Percentiles rank a stretch among this genome's conserved stretches.
Evolutionary conservation across 2,329 filamentous ascomycete genomes (phyloP).

Genomic region (Pseudomassariella vexata): DNA sequence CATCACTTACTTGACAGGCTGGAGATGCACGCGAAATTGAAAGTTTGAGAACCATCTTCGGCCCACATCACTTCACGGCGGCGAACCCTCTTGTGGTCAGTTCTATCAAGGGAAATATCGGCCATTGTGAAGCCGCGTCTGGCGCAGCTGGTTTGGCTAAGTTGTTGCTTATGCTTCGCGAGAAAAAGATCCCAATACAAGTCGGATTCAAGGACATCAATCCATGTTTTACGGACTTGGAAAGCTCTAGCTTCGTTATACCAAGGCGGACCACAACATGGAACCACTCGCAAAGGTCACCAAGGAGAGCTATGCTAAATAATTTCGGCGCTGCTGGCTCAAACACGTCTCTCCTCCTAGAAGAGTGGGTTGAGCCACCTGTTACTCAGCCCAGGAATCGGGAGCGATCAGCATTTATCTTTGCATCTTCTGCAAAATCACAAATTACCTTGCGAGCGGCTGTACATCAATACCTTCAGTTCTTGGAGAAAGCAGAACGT

Average conservation of each 20-base stretch:
- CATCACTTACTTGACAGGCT: constrained; percentile 7
- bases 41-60: constrained; percentile 7
- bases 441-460: constrained; percentile 7
- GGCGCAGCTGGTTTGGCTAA: constrained; percentile 12
- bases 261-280: constrained; percentile 4
- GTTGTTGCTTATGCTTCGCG: constrained; percentile 11
- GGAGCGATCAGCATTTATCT: constrained; percentile 6
- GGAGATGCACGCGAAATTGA: constrained; percentile 10
- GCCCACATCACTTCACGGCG: constrained; percentile 3
- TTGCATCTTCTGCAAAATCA: constrained; percentile 12
- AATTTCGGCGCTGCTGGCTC: constrained; percentile 16
- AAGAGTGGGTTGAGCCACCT: constrained; percentile 8
- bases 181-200: constrained; percentile 11
- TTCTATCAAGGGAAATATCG: constrained; percentile 12
- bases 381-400: background rate
- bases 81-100: constrained; percentile 6
- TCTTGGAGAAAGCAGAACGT: constrained; percentile 4
- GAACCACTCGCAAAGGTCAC: constrained; percentile 3
- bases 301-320: constrained; percentile 11
- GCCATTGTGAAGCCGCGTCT: constrained; percentile 11
- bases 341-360: constrained; percentile 13
- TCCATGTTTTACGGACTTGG: constrained; percentile 5
- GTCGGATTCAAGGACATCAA: constrained; percentile 12
- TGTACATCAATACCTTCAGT: constrained; percentile 6
- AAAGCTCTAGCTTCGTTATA: constrained; percentile 6